Evolutionary conservation across 352 stramenopile species (phyloP), one percentile per base, ranked within the genome.

Genomic region (Pythium phragmitis): DNA sequence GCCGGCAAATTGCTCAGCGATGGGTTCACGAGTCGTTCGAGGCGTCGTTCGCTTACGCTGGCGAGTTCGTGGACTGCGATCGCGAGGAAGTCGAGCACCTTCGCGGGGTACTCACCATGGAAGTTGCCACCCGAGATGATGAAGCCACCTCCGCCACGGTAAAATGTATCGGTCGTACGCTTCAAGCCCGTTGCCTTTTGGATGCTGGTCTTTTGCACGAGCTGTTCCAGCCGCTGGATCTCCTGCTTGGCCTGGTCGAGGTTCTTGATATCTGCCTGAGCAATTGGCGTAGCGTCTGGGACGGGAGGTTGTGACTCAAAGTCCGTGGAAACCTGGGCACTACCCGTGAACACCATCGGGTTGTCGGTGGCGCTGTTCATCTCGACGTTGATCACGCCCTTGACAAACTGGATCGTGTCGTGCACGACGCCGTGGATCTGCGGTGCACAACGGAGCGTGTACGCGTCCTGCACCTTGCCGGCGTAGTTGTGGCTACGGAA

Each of bases 71-170:
- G 81, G 57, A 96, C 80, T 5, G 80, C 89, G 57, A 96, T 96
- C n/a, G 87, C 82, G 42, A 96, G 74, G 73, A 91, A 96, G 69
- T 96, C 88, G 26, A 96, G 75, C 36, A 90, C 88, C 70, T 96
- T 96, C 57, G 85, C 89, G 14, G 87, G 86, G 76, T 96, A 96
- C 67, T 96, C 89, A 49, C 87, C 89, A 65, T 96, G 87, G 75
- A 96, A 96, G 73, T 96, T 96, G 69, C 89, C 87, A 39, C 89
- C 89, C 3, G 86, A 96, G 67, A 96, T 96, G 76, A 96, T 85
- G 57, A 94, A 90, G 34, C 84, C 85, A 37, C 82, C 81, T 13
- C 75, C 83, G 12, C 82, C 80, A 45, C 82, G 78, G 72, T 91
- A 91, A 70, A 96, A 88, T 39, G 84, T 92, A 53, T 93, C 86